A percentile compares a stretch with the other conserved stretches of the same genome.
These are phyloP conservation scores for Tolypocladium amazonense DNA, from an alignment of 2,329 filamentous ascomycete genomes.

Conservation along the genomic window DNA sequence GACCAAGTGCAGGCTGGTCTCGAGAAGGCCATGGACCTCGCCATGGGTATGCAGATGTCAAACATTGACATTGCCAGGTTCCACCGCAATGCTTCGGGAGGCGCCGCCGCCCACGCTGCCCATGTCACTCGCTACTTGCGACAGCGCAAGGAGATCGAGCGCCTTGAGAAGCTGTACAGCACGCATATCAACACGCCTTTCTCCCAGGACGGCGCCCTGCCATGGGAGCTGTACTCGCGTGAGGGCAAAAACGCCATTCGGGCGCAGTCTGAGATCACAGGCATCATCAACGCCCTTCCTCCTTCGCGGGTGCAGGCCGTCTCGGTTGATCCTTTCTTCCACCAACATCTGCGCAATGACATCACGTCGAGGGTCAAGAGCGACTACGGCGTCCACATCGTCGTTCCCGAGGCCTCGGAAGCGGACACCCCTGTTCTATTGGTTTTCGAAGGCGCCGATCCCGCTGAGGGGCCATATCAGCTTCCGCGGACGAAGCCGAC, in stretches of 20 bases:
- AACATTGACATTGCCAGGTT: slow-evolving; percentile 74
- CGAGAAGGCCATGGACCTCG: slow-evolving; percentile 79
- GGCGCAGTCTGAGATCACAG: slow-evolving; percentile 64
- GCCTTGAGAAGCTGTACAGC: slow-evolving; percentile 69
- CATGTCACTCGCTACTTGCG: slow-evolving; percentile 82
- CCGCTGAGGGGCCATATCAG: slow-evolving; percentile 35
- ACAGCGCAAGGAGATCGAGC: slow-evolving; percentile 69
- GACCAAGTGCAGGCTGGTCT: slow-evolving; percentile 64
- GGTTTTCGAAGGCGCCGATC: slow-evolving; percentile 60
- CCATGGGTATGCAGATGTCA: slow-evolving; percentile 75
- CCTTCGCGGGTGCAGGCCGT: slow-evolving; percentile 59
- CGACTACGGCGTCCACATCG: slow-evolving; percentile 61
- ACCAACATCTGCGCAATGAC: slow-evolving; percentile 58
- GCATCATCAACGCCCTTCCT: slow-evolving; percentile 63
- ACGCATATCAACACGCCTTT: slow-evolving; percentile 80
- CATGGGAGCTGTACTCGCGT: slow-evolving; percentile 81
- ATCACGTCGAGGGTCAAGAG: slow-evolving; percentile 53
- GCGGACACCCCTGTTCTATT: slow-evolving; percentile 54
- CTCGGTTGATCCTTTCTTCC: slow-evolving; percentile 68
- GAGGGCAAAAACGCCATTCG: slow-evolving; percentile 75
- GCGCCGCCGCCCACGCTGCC: slow-evolving; percentile 68
- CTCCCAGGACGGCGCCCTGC: slow-evolving; percentile 56
- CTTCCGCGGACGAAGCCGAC: slow-evolving; percentile 43
- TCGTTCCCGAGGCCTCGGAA: slow-evolving; percentile 56
- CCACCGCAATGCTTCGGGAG: slow-evolving; percentile 62